Base-by-base conservation (phyloP, 2,329 filamentous ascomycete genomes). In the Penicillium concentricum region DNA sequence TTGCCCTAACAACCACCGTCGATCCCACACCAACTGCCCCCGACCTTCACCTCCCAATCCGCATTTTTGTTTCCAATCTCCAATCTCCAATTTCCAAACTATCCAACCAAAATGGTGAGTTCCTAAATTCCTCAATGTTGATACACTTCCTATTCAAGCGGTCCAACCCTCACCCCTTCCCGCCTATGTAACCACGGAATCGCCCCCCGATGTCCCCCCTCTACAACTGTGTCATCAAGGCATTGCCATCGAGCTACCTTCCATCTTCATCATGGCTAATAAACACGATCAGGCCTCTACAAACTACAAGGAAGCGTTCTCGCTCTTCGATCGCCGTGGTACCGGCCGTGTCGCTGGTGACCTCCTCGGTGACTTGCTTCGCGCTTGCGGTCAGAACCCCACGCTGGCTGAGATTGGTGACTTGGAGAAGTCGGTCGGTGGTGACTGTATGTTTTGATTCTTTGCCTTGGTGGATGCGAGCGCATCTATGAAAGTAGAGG, bases 271-370 rank as follows among this genome's bases (percentile, higher is more conserved):
- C 44, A 62, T 63, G 59, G 52, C 56, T 61, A 71, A 66, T 57
- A 72, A 66, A 47, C 48, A 69, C 61, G 69, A 73, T 37, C 84
- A 87, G 85, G 83, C 85, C 74, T 86, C 85, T 60, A 97, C 93
- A 81, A 97, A 99, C 88, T 99, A 97, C 91, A 97, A 97, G 84
- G 94, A 99, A 88, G 94, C 94, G 68, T 99, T 99, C 80, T 92
- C 92, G 71, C 90, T 99, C 76, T 99, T 97, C 83, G 94, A 99
- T 84, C 97, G 97, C 87, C 93, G 94, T 77, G 94, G 94, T 74
- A 96, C 91, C 74, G 92, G 93, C 73, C 92, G 92, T 69, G 94
- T 97, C 67, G 79, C 89, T 39, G 82, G 92, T 75, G 89, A 93
- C 66, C 89, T 88, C 63, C 86, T 99, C 56, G 94, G 94, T 67